Base-by-base conservation (phyloP, 2,329 filamentous ascomycete species). In the Aureobasidium subglaciale region DNA sequence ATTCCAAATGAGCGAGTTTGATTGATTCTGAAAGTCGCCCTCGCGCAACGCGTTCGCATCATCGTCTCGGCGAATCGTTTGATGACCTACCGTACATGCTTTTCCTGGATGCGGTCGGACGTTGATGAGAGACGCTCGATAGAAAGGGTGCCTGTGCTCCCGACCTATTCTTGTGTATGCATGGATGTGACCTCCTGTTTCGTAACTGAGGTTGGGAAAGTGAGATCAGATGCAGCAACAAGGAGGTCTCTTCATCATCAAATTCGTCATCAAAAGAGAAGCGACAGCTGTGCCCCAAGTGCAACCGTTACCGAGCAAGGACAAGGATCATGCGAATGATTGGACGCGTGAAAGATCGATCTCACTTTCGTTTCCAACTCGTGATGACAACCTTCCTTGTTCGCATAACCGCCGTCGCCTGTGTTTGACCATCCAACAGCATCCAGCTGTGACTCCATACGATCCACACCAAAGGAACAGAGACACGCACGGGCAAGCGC, bases 201-300 rank as follows among this genome's bases (percentile, higher is more conserved):
- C 35, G 30, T 35, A 48, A 18, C 13, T 48, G 11, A 18, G 20
- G 43, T 8, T 35, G 43, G 48, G 13, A 52, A 52, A 41, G 35
- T 52, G 22, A 40, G 48, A 48, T 48, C 43, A 35, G 43, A 52
- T 52, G 48, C 48, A 41, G 48, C 25, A 13, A 52, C 48, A 52
- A 41, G 48, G 34, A 52, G 48, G 48, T 52, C 35, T 52, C 35
- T 52, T 13, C 48, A 52, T 52, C 48, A 52, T 52, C 48, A 22
- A 41, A 37, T 35, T 52, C 48, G 35, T 52, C 48, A 52, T 52
- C 35, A 52, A 41, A 16, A 52, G 35, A 24, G 24, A 32, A 52
- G 48, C 35, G 35, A 41, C 34, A 40, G 48, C 34, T 52, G 24
- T 32, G 48, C 48, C n/a, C 29, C 46, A 48, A 48, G 30, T 35